phyloP scores from a whole-genome alignment of 768 basidiomycete species.

The Macrolepiota dolichaula region DNA sequence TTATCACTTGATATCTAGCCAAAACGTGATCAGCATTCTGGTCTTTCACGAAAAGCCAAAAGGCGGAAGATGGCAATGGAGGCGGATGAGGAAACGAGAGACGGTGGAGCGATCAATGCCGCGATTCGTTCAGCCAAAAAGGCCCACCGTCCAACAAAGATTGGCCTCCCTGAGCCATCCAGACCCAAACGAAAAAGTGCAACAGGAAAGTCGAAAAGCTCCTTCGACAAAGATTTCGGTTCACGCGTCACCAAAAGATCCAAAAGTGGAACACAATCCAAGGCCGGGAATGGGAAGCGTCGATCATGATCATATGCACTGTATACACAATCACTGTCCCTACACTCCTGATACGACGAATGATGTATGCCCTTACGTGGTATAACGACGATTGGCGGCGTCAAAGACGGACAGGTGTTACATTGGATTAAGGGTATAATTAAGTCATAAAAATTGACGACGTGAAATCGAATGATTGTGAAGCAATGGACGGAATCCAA shows the following conservation, averaged over 20 bases:
- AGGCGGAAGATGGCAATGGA: conserved; percentile 85
- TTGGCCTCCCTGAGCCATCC: conserved; percentile 43
- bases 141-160: conserved; percentile 67
- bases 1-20: conserved; percentile 38
- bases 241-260: not conserved
- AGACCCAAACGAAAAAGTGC: conserved; percentile 30
- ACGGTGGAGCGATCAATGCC: conserved; percentile 54
- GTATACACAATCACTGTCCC: not conserved
- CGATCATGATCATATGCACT: not conserved
- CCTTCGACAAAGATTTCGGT: conserved; percentile 53
- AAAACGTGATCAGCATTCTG: conserved; percentile 74
- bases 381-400: not conserved
- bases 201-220: conserved; percentile 27
- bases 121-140: conserved; percentile 90
- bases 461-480: not conserved
- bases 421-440: conserved; percentile 4
- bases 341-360: not conserved
- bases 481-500: not conserved
- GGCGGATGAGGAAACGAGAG: conserved; percentile 64
- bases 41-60: conserved; percentile 84
- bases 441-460: not conserved
- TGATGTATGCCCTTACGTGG: not conserved
- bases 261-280: conserved; percentile 2
- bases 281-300: not conserved
- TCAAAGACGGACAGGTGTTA: not conserved